These are phyloP conservation scores for Pharus latifolius DNA, from an alignment of 176 grass and related monocot genomes.

Conservation along the genomic window DNA sequence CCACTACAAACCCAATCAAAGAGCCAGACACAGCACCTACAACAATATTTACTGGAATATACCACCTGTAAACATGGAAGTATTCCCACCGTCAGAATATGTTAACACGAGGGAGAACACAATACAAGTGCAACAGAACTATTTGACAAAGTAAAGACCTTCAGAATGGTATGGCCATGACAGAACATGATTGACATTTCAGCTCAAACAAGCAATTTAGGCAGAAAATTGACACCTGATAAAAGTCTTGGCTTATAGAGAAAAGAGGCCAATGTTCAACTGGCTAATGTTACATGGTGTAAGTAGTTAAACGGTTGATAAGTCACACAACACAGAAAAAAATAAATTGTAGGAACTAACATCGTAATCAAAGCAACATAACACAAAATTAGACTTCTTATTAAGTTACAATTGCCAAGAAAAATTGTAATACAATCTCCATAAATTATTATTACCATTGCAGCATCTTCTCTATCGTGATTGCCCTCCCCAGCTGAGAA, in stretches of 20 bases:
- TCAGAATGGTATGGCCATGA: neutral
- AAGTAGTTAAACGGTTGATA: neutral
- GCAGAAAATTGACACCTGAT: too few relatives aligned
- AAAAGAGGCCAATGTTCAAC: too few relatives aligned
- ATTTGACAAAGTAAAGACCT: neutral
- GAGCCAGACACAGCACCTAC: slow-evolving; percentile 63
- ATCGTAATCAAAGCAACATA: neutral
- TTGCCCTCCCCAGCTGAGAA: slow-evolving; percentile 85
- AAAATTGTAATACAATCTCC: neutral
- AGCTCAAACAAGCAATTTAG: too few relatives aligned
- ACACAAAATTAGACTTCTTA: neutral
- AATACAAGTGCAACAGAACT: neutral
- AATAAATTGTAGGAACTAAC: neutral
- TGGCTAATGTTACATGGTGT: too few relatives aligned
- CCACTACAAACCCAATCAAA: slow-evolving; percentile 87
- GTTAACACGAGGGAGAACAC: neutral
- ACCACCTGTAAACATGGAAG: slow-evolving; percentile 73
- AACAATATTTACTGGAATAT: slow-evolving; percentile 95
- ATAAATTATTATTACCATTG: slow-evolving; percentile 57
- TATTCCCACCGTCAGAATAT: neutral
- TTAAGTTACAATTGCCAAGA: too few relatives aligned
- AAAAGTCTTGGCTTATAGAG: neutral
- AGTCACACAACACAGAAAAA: neutral
- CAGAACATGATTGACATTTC: neutral
- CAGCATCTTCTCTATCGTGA: slow-evolving; percentile 69